Evolutionary conservation across 225 moss, liverwort and hornwort genomes (phyloP), one percentile per base, ranked within the genome.

Genomic region (Bryoerythrophyllum caledonicum): DNA sequence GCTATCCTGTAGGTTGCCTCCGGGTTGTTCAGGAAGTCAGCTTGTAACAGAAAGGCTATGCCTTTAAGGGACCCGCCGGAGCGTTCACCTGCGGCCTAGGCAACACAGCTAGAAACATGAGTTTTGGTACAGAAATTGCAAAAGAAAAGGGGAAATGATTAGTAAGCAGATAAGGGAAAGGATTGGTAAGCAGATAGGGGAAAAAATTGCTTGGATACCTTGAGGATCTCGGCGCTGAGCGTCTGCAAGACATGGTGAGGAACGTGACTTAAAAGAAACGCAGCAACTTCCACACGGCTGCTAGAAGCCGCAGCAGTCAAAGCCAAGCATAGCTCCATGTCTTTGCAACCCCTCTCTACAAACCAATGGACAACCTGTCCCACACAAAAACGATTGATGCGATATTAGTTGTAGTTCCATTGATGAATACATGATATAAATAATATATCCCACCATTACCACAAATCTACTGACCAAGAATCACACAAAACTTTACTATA

Each of bases 271-370:
- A 97, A 60, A 43, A 97, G 90, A 73, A 93, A 94, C 53, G 94
- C 91, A 24, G 90, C 94, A 63, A 94, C 89, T 71, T 97, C 91
- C 49, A 94, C 91, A 60, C 93, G 86, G 68, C 94, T 97, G 79
- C 97, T 97, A 21, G 94, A 97, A 66, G 91, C 94, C 65, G 96
- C 96, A 63, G 96, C 94, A 63, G 97, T 97, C 63, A 97, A 83
- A 5, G 97, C 97, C 79, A 97, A 68, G 84, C 94, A 94, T 41
- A 97, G 63, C 74, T 97, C 97, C 94, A 94, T 94, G 64, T 93
- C 94, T 77, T 90, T 90, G 72, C 97, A 97, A 43, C 97, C 97
- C 70, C 91, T 91, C 67, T 90, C 91, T 65, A 97, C 94, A 89
- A 97, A 97, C 97, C 94, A 97, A 71, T 85, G 89, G 51, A 97